Base-by-base conservation (phyloP, 1,284 basidiomycete species). In the Boletus sp. region DNA sequence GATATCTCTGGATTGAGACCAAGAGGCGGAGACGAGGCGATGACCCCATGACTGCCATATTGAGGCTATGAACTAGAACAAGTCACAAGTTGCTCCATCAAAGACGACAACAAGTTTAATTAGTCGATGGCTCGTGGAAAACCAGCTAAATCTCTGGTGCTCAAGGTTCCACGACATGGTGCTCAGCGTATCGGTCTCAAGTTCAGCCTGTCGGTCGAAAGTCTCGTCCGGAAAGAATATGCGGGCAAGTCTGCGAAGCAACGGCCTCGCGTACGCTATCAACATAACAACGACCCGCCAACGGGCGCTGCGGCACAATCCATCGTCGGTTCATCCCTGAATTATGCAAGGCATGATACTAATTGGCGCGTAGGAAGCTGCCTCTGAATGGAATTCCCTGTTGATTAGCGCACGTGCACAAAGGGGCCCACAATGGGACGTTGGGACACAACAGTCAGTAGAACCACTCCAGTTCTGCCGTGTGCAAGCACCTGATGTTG, bases 351-450 rank as follows among this genome's bases (percentile, higher is more conserved):
- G 7, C 27, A 38, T 40, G 38, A 12, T 17, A 34, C 47, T 53
- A 34, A 56, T 49, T 8, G 8, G 16, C 30, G 13, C 32, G 19
- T 46, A 88, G 87, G 86, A 89, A 61, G 81, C 77, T 60, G 85
- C 88, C 13, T 88, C 86, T 4, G 84, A 89, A 55, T 91, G 88
- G 88, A 91, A 91, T 57, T 89, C 88, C 0, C 59, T 88, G 41
- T 70, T 91, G 39, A 76, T 81, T 50, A 84, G 81, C 30, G 88
- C 88, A 5, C 77, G 88, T 32, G 88, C 88, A 8, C 80, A 84
- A 51, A 73, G 88, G 52, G 88, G 88, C 0, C 88, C 88, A 5
- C 88, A 89, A 57, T 91, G 88, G 88, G 88, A 91, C 64, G 74
- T 90, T 30, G 84, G 85, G 19, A 88, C 88, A 17, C 88, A 91